Evolutionary conservation across 257 asterid genomes (phyloP), one percentile per base, ranked within the genome.

Genomic region (Solanum bulbocastanum): DNA sequence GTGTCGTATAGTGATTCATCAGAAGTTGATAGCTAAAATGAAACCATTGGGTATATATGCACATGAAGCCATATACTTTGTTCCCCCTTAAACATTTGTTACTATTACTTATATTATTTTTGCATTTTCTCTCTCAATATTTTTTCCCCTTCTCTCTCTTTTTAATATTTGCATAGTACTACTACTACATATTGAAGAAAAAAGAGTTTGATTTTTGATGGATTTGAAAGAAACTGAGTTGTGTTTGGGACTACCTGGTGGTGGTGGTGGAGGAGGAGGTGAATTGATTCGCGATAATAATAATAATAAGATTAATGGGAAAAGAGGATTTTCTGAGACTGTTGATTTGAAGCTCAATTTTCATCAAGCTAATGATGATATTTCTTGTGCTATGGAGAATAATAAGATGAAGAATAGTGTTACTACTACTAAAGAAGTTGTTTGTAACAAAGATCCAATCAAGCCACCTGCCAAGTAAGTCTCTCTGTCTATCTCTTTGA

Each of bases 381-480:
- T 25, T n/a, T 76, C 91, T 27, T 84, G 91, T 56, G 25, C 89
- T 66, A 16, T 87, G 89, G 92, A 92, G 40, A 71, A 71, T 6
- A 71, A 36, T 36, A 74, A 87, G 89, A 90, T 89, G 91, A 92
- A 90, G 44, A 39, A 0, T 40, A 81, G 27, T 87, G 15, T 8
- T 49, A 81, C 58, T 85, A 86, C 94, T 30, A 40, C 84, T 37
- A 79, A 74, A 36, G 92, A 92, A 25, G 32, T 87, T 46, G 36
- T 40, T 83, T 82, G 7, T 25, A 82, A 69, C 84, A 92, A 92
- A 62, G 92, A 92, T 87, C 62, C 89, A 6, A 68, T 89, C 35
- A 92, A 92, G 91, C 94, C 94, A 81, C 93, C 94, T 14, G 91
- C 94, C 89, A 92, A 92, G 94, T 92, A 90, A 90, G 89, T 36